Conservation (phyloP, 306 rosid genomes). For the Ormosia emarginata region DNA sequence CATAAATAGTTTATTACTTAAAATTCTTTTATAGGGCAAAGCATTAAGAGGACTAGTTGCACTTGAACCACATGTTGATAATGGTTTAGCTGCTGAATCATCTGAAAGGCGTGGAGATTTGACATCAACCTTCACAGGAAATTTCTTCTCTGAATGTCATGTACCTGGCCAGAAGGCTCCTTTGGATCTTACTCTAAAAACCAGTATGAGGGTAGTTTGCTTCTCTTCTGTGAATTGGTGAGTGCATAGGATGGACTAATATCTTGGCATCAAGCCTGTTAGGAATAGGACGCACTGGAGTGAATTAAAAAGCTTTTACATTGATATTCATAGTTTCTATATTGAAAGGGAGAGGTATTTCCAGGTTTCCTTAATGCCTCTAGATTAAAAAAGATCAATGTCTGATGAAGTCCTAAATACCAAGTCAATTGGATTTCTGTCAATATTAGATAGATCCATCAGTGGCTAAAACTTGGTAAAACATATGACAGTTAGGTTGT, state of each 20-base stretch:
- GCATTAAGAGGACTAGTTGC: conserved; percentile 78
- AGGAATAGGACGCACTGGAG: conserved; percentile 5
- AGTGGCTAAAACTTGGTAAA: neutral
- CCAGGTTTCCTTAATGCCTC: neutral
- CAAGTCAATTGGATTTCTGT: neutral
- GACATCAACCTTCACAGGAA: conserved; percentile 34
- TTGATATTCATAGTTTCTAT: neutral
- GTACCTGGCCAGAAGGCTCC: conserved; percentile 73
- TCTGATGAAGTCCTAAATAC: neutral
- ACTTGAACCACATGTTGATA: conserved; percentile 21
- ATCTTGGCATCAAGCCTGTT: neutral
- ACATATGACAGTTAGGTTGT: neutral
- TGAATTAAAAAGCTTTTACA: neutral
- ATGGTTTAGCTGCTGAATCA: conserved; percentile 46
- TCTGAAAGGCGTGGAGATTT: conserved; percentile 36
- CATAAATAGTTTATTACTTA: neutral
- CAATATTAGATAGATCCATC: neutral
- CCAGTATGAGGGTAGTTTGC: conserved; percentile 62
- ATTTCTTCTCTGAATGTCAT: conserved; percentile 42
- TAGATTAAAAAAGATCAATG: neutral
- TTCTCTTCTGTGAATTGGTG: conserved; percentile 63
- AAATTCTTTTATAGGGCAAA: conserved; percentile 54
- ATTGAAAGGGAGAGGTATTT: neutral
- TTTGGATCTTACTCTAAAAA: conserved; percentile 87
- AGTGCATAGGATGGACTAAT: conserved; percentile 29